A percentile compares a stretch with the other conserved stretches of the same genome.
phyloP scores from a whole-genome alignment of 169 alveolate species.

The Plasmodium adleri region DNA sequence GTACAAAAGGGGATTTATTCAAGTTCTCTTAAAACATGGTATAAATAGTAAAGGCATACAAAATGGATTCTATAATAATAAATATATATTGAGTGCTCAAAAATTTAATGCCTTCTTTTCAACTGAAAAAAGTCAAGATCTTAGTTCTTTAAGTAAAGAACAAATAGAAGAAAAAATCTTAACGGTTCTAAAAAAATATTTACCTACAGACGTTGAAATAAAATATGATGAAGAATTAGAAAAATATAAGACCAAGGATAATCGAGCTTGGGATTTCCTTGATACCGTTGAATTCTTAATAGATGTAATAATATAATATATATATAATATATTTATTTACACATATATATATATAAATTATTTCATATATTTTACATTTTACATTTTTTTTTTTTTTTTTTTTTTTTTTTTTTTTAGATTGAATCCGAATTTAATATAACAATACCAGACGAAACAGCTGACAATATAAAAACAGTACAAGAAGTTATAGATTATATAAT shows the following conservation, averaged over 20 bases:
- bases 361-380: neutral
- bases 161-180: constrained; percentile 71
- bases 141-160: constrained; percentile 33
- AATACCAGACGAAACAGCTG: constrained; percentile 76
- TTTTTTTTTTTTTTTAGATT: constrained; percentile 20
- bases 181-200: constrained; percentile 61
- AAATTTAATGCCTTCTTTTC: constrained; percentile 13
- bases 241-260: constrained; percentile 68
- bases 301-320: constrained; percentile 40
- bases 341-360: neutral
- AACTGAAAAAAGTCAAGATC: constrained; percentile 35
- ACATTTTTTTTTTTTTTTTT: constrained; percentile 4
- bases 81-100: constrained; percentile 13
- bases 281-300: constrained; percentile 75
- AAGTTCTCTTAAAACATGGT: constrained; percentile 33
- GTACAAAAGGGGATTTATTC: constrained; percentile 26
- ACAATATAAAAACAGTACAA: constrained; percentile 67
- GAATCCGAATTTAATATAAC: constrained; percentile 76
- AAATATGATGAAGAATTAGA: constrained; percentile 74
- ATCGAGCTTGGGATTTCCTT: constrained; percentile 74
- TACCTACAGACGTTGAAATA: constrained; percentile 45
- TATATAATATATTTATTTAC: neutral
- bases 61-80: constrained; percentile 16
- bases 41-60: constrained; percentile 9
- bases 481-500: constrained; percentile 73